Evolutionary conservation across 2,329 filamentous ascomycete genomes (phyloP).

Genomic region (Ophiostoma triangulosporum): DNA sequence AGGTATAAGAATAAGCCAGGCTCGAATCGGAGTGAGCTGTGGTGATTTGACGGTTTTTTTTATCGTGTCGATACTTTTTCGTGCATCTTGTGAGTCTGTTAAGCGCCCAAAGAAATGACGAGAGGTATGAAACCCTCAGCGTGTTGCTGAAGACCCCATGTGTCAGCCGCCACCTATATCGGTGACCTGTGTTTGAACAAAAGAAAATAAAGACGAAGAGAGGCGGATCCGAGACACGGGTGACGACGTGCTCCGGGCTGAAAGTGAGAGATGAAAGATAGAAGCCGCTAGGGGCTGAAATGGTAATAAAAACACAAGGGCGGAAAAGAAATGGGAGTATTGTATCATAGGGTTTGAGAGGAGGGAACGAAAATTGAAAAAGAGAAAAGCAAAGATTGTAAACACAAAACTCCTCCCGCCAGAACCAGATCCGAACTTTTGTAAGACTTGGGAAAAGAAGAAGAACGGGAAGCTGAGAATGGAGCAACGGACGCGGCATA

Average conservation of each 20-base stretch:
- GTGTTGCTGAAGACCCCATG: too few species aligned
- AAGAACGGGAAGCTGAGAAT: background rate
- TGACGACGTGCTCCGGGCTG: background rate
- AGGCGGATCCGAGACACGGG: background rate
- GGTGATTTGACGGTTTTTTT: too few species aligned
- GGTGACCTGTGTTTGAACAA: background rate
- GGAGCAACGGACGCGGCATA: too few species aligned
- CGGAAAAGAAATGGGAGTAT: background rate
- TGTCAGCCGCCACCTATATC: background rate
- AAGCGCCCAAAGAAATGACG: too few species aligned
- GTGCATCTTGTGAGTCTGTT: too few species aligned
- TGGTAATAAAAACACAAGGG: background rate
- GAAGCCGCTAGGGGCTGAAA: background rate
- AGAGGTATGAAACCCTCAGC: too few species aligned
- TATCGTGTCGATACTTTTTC: too few species aligned
- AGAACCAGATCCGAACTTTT: slow-evolving; percentile 2
- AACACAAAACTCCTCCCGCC: slow-evolving; percentile 3
- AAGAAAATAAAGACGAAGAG: background rate
- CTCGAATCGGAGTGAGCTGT: too few species aligned
- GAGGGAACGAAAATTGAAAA: background rate
- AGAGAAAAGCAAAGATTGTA: background rate
- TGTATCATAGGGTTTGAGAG: background rate
- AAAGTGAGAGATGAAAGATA: background rate
- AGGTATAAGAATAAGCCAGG: too few species aligned
- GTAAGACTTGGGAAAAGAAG: slow-evolving; percentile 1